Conservation (phyloP, 208 protist species). For the Histomonas meleagridis region DNA sequence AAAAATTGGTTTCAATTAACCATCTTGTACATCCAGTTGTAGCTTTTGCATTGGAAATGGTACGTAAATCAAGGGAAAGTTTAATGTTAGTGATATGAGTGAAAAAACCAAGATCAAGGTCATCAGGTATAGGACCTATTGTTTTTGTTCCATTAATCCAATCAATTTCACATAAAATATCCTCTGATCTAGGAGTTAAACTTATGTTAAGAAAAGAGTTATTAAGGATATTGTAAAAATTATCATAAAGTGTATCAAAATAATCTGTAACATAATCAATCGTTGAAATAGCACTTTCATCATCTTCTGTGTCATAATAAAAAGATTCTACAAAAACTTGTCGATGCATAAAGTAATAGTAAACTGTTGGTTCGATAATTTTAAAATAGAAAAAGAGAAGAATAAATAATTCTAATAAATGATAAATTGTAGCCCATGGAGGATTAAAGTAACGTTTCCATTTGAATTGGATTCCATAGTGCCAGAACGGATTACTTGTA, state of each 20-base stretch:
- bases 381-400: background rate
- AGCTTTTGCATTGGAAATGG: background rate
- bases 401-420: background rate
- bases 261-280: background rate
- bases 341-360: background rate
- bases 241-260: background rate
- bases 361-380: background rate
- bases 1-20: background rate
- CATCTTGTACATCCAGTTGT: background rate
- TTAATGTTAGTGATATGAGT: background rate
- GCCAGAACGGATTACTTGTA: background rate
- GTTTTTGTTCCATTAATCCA: background rate
- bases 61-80: background rate
- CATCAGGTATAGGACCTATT: background rate
- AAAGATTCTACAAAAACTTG: background rate
- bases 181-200: background rate
- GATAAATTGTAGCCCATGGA: background rate
- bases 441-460: background rate
- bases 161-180: background rate
- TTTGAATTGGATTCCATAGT: background rate
- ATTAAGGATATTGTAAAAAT: background rate
- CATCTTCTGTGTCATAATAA: background rate
- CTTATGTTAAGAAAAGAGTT: background rate
- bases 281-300: background rate
- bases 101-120: background rate